Conservation (phyloP, 257 asterid genomes). For the Euphrasia confusa region DNA sequence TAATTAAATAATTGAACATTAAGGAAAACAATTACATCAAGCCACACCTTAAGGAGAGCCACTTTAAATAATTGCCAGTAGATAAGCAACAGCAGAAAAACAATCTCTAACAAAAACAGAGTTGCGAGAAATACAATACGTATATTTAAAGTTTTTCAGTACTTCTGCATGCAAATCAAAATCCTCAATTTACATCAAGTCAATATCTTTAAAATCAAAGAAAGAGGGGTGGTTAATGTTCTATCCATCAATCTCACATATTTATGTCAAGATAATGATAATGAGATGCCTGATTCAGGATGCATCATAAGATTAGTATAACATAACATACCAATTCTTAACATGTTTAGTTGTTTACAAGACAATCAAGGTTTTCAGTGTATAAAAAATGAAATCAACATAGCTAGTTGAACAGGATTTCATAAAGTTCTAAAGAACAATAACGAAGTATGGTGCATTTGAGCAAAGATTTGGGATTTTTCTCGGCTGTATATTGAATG, state of each 20-base stretch:
- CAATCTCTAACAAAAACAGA: neutral
- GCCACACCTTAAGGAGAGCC: too few relatives aligned
- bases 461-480: neutral
- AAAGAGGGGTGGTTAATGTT: too few relatives aligned
- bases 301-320: neutral
- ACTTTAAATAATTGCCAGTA: too few relatives aligned
- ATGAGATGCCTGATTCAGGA: neutral
- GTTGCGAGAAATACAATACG: neutral
- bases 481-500: neutral
- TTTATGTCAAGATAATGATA: neutral
- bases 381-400: neutral
- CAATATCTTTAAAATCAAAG: too few relatives aligned
- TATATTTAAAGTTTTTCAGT: neutral
- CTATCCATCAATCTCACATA: too few relatives aligned
- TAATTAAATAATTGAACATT: too few relatives aligned
- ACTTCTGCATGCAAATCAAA: neutral
- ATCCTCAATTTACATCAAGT: neutral
- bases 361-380: neutral
- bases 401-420: neutral
- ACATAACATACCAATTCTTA: neutral
- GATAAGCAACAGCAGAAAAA: too few relatives aligned
- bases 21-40: too few relatives aligned
- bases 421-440: neutral
- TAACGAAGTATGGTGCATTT: constrained; percentile 2
- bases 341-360: too few relatives aligned